Base-by-base conservation (phyloP, 2,329 filamentous ascomycete genomes). In the Diplocarpon mali region DNA sequence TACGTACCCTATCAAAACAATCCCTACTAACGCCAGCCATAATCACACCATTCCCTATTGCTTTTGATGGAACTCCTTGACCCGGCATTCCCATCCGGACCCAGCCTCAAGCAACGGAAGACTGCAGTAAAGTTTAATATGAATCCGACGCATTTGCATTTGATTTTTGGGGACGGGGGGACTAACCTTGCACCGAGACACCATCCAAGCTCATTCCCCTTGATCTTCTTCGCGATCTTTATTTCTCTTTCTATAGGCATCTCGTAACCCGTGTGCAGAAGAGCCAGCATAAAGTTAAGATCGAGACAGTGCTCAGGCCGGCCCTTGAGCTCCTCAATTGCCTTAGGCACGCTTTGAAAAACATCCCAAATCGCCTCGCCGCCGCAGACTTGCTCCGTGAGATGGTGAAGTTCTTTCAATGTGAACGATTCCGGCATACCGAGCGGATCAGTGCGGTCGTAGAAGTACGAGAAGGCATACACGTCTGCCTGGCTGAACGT, bases 401-500 rank as follows among this genome's bases (percentile, higher is more conserved):
- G 76, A 49, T 93, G 85, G 59, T 89, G 83, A 60, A 98, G 75
- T 69, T 98, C 92, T 40, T 81, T 77, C 29, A 98, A 70, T 1
- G 89, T 95, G 67, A 96, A 98, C 5, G 85, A 89, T 55, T 95
- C 88, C n/a, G 93, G 92, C 88, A 98, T 96, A 54, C 93, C 93
- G 10, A 98, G 78, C 4, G 88, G 86, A 64, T 85, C 77, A 17
- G 85, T 93, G 59, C 93, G 89, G 70, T 98, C 92, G 68, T 84
- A 95, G 69, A 98, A 98, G 75, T 94, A 98, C 27, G 86, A 94
- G 67, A 98, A 90, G 56, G 96, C 87, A 68, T 90, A 98, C 32
- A 96, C 78, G 58, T 95, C 89, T 66, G 96, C 90, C 51, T 75
- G 76, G 20, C 85, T 71, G 60, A 98, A 98, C 0, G 92, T 98